Base-by-base conservation (phyloP, 2,329 filamentous ascomycete genomes). In the Arthrobotrys iridis region DNA sequence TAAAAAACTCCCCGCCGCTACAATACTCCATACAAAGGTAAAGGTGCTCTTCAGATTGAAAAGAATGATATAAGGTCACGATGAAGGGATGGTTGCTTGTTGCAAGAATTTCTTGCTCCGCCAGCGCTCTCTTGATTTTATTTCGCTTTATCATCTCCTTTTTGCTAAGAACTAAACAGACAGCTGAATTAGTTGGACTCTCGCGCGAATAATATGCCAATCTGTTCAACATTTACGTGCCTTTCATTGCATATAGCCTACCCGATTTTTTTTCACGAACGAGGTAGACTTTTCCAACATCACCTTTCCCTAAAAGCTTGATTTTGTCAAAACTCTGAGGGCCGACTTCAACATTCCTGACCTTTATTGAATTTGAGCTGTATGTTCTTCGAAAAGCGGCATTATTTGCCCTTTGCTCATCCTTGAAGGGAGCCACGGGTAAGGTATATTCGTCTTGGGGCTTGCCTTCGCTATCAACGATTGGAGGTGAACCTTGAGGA, bases 1-100 rank as follows among this genome's bases (percentile, higher is more conserved):
- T 87, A 86, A 99, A 99, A 85, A 99, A 99, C 83, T 99, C 95
- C 76, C 95, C 95, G 78, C 95, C 95, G 80, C 93, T 98, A 86
- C 95, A 99, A 82, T 99, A 99, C 83, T 99, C 95, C 95, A 99
- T 99, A 82, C 95, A 99, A n/a, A 99, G 87, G 81, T 99, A 99
- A 43, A 99, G 87, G 83, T 98, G 93, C 79, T 99, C 95, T 82
- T 99, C 95, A 0, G 95, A 99, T 83, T 99, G 95, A 86, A 99
- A 99, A 0, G 94, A 98, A 84, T 99, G 95, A 82, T 98, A 99
- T 1, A 99, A 86, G 0, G 95, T 99, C 77, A 99, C 95, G 81
- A 99, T 99, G 83, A 99, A 99, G 0, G 95, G 95, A 80, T 99
- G 95, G 80, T 99, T 99, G 85, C 94, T 98, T 43, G 95, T 99